Base-by-base conservation (phyloP, 352 stramenopile species). In the Pythium guiyangense region DNA sequence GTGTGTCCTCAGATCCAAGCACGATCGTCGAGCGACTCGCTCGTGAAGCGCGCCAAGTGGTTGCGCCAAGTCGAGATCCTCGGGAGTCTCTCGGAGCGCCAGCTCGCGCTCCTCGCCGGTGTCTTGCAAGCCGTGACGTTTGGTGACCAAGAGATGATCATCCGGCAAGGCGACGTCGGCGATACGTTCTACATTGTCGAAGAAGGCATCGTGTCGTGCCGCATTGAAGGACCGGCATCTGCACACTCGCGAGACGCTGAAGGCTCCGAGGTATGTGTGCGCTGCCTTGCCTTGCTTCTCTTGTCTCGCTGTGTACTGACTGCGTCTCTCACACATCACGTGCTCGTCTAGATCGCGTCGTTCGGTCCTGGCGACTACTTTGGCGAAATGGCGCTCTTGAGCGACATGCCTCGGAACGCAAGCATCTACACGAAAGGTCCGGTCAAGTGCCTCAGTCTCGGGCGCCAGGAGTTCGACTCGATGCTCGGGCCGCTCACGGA, bases 351-450 rank as follows among this genome's bases (percentile, higher is more conserved):
- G 64, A 72, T 91, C 43, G 78, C 80, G 15, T 69, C 68, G 48
- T 83, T 88, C 26, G 67, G 67, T 4, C 72, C 74, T 1, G 85
- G 88, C 17, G 86, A 90, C 42, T 97, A 96, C 64, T 97, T 97
- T 61, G 90, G 90, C n/a, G 90, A 97, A 62, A 88, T 89, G 69
- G 86, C 89, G n/a, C 71, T 97, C 43, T 73, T 97, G n/a, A 86
- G 85, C 46, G 78, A 93, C 50, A 89, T 96, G 80, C 83, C 82
- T 5, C 79, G 87, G 17, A 91, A 91, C 43, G 79, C 78, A 37
- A 91, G 74, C 31, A 79, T 91, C 57, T 77, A 71, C 50, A 71
- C 80, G 4, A 80, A 87, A 55, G 77, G 77, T 9, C 34, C 62
- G 2, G 80, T 88, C 43, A 91, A 91, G 61, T 91, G 80, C 40